phyloP scores from a whole-genome alignment of 2,329 filamentous ascomycete species.

The Colletotrichum sublineola region DNA sequence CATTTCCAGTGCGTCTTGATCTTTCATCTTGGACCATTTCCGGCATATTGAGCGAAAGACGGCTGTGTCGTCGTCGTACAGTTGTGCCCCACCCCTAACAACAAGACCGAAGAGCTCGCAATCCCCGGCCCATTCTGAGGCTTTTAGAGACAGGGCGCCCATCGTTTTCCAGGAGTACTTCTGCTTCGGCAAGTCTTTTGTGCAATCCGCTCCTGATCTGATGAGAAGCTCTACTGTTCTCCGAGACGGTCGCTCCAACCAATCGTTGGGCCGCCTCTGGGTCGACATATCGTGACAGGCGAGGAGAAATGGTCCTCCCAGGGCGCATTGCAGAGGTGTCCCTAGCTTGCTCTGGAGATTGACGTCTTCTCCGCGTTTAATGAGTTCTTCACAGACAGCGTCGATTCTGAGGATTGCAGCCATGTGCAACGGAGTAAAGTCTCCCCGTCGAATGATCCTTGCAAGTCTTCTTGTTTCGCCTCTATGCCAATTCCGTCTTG shows the following conservation, averaged over 20 bases:
- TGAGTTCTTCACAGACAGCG: neutral
- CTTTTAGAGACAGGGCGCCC: conserved; percentile 15
- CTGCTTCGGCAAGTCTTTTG: neutral
- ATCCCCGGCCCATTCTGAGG: conserved; percentile 11
- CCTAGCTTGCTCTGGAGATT: conserved; percentile 14
- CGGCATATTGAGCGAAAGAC: conserved; percentile 12
- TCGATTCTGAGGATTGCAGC: conserved; percentile 13
- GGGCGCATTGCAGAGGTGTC: conserved; percentile 26
- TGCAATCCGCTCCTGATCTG: conserved; percentile 11
- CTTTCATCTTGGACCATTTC: conserved; percentile 1
- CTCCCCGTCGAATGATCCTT: conserved; percentile 16
- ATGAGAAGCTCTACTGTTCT: neutral
- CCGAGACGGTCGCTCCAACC: neutral
- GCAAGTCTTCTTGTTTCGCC: conserved; percentile 12
- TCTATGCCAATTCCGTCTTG: neutral
- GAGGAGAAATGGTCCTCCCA: conserved; percentile 9
- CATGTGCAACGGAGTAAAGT: conserved; percentile 28
- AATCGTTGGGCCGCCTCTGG: neutral
- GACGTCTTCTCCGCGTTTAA: neutral
- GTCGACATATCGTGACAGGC: conserved; percentile 1
- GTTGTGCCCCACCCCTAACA: neutral
- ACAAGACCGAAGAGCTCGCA: conserved; percentile 8
- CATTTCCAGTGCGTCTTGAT: neutral
- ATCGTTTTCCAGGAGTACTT: conserved; percentile 1
- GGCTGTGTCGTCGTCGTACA: conserved; percentile 6